Base-by-base conservation (phyloP, 768 basidiomycete species). In the Inosperma sp. region DNA sequence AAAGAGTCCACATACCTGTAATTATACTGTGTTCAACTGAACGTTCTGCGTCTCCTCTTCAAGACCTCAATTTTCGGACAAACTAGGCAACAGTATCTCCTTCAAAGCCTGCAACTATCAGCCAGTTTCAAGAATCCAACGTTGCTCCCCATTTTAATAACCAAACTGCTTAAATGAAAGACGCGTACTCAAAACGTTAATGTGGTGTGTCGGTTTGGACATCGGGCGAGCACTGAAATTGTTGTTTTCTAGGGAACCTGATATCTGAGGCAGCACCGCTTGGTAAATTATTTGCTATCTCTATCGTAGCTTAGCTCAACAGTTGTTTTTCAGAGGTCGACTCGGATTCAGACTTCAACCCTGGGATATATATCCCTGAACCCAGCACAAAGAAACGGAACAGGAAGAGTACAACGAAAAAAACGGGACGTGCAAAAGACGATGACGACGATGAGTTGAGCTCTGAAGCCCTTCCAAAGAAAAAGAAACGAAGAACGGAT, bases 341-440 rank as follows among this genome's bases (percentile, higher is more conserved):
- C 57, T 68, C 76, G 21, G 76, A 78, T 57, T 68, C 75, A 26
- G 77, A 79, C 41, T 80, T 80, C 56, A 70, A 67, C 22, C 67
- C 76, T 3, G 74, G 75, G 2, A 52, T 60, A 6, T 72, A 71
- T 52, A 48, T 72, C 4, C 65, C 65, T 19, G 69, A 72, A 52
- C 45, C 53, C 3, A 59, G 51, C 35, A 59, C 49, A 41, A 72
- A 61, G 49, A 71, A 68, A 49, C 69, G 66, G 43, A 27, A 30
- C n/a, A 53, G 51, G 33, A 36, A 43, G 7, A 17, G 22, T 8
- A 25, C 44, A 16, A 35, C 29, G 12, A 36, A 33, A 31, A 10
- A 34, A 16, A 50, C 26, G 36, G 48, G 22, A 17, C 30, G 31
- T 26, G 22, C 37, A 23, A 17, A 34, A 42, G 23, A 23, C 34